phyloP scores from a whole-genome alignment of 2,329 filamentous ascomycete genomes.

The Xylariaceae sp. region DNA sequence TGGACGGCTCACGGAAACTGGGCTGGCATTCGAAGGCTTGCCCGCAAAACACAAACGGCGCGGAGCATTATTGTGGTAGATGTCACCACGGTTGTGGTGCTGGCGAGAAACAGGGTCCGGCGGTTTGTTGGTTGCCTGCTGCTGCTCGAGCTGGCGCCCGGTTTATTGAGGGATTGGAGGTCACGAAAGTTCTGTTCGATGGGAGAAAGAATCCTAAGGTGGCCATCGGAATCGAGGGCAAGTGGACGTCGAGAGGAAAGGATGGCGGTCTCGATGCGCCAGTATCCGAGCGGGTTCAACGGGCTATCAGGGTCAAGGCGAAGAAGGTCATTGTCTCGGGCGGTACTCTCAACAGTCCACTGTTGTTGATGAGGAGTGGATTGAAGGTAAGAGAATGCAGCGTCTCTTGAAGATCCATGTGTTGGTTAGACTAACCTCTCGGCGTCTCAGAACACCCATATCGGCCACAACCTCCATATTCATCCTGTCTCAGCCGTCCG shows the following conservation, averaged over 20 bases:
- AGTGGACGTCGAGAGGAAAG: slow-evolving; percentile 67
- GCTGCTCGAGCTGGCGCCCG: slow-evolving; percentile 59
- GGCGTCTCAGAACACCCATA: slow-evolving; percentile 60
- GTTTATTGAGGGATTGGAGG: slow-evolving; percentile 64
- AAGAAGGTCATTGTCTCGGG: slow-evolving; percentile 75
- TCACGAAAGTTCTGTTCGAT: slow-evolving; percentile 54
- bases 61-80: slow-evolving; percentile 55
- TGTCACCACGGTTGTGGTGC: slow-evolving; percentile 42
- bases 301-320: slow-evolving; percentile 67
- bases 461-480: slow-evolving; percentile 75
- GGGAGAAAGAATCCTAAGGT: slow-evolving; percentile 42
- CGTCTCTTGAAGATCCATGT: neutral
- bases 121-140: slow-evolving; percentile 62
- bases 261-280: slow-evolving; percentile 52
- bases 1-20: slow-evolving; percentile 61
- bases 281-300: slow-evolving; percentile 42
- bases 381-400: slow-evolving; percentile 50
- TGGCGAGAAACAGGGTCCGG: slow-evolving; percentile 62
- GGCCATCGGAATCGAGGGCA: slow-evolving; percentile 66
- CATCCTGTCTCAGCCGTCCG: slow-evolving; percentile 63
- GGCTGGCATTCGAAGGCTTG: slow-evolving; percentile 59
- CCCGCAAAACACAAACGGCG: slow-evolving; percentile 63
- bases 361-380: slow-evolving; percentile 72
- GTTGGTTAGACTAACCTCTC: neutral
- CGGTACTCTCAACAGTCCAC: slow-evolving; percentile 70